Evolutionary conservation across 768 basidiomycete genomes (phyloP).

Genomic region (Trametes cubensis): DNA sequence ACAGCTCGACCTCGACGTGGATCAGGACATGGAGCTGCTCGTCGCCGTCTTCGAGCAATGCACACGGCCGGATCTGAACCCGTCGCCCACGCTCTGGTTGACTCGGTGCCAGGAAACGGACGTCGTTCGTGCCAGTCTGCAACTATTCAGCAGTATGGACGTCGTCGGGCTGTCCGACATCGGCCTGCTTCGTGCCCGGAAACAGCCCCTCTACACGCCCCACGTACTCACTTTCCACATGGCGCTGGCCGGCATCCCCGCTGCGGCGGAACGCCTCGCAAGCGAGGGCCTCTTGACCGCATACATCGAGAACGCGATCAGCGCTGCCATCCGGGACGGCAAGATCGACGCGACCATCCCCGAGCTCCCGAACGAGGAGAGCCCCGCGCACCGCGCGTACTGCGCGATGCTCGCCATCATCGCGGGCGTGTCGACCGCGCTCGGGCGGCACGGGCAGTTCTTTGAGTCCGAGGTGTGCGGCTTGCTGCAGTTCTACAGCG

Average conservation of each 20-base stretch:
- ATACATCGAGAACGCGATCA: slow-evolving; percentile 83
- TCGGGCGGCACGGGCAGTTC: slow-evolving; percentile 70
- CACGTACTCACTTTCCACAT: slow-evolving; percentile 87
- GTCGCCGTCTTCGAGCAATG: slow-evolving; percentile 85
- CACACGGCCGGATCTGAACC: slow-evolving; percentile 65
- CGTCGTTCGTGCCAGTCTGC: slow-evolving; percentile 73
- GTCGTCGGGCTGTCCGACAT: slow-evolving; percentile 71
- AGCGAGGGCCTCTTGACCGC: slow-evolving; percentile 80
- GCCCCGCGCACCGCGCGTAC: slow-evolving; percentile 79
- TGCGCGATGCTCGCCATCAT: slow-evolving; percentile 84
- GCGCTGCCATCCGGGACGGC: slow-evolving; percentile 73
- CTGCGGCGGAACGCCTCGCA: slow-evolving; percentile 83
- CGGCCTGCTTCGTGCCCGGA: slow-evolving; percentile 59
- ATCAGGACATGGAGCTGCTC: slow-evolving; percentile 79
- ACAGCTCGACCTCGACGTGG: slow-evolving; percentile 62
- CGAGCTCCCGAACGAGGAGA: slow-evolving; percentile 74
- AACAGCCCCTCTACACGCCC: slow-evolving; percentile 71
- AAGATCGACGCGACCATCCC: slow-evolving; percentile 65
- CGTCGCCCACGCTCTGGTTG: slow-evolving; percentile 77
- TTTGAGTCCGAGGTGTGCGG: slow-evolving; percentile 86
- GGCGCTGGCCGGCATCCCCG: slow-evolving; percentile 72
- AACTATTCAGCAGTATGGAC: slow-evolving; percentile 70
- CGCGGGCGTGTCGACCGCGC: slow-evolving; percentile 64
- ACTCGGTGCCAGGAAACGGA: slow-evolving; percentile 79
- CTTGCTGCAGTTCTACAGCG: slow-evolving; percentile 81